Percentiles rank a stretch among this genome's conserved stretches.
Conservation (phyloP, 2,329 filamentous ascomycete genomes). For the Colletotrichum tropicicola region DNA sequence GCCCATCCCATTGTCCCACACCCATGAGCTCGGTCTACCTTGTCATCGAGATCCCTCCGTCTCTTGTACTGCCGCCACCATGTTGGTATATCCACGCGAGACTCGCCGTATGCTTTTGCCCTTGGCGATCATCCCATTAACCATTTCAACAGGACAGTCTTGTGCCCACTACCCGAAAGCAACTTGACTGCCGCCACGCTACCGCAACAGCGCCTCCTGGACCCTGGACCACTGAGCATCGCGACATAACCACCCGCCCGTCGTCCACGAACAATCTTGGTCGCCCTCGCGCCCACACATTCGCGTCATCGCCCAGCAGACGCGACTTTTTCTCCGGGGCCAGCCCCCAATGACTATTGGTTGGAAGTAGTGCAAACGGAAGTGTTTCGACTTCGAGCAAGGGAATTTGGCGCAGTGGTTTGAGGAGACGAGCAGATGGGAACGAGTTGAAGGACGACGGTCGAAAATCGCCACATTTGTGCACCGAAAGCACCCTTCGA, state of each 20-base stretch:
- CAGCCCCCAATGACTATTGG: neutral
- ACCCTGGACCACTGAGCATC: neutral
- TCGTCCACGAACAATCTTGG: neutral
- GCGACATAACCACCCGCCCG: neutral
- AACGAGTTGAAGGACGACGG: neutral
- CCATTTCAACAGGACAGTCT: neutral
- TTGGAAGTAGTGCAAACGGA: neutral
- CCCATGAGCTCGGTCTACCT: constrained; percentile 31
- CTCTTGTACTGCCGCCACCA: constrained; percentile 21
- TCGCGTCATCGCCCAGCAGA: neutral
- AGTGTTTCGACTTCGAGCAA: constrained; percentile 24
- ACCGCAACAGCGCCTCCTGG: neutral
- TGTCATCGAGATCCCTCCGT: constrained; percentile 32
- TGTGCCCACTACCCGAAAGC: neutral
- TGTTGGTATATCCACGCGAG: constrained; percentile 31
- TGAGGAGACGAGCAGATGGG: constrained; percentile 7
- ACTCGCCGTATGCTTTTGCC: constrained; percentile 16
- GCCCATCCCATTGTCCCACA: constrained; percentile 32
- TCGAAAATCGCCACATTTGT: neutral
- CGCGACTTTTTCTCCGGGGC: neutral
- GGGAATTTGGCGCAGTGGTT: neutral
- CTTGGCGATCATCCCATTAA: constrained; percentile 10
- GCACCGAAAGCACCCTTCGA: neutral
- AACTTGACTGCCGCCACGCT: neutral
- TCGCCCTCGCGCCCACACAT: neutral